phyloP scores from a whole-genome alignment of 176 grass and related monocot species.

The Carex littledalei region DNA sequence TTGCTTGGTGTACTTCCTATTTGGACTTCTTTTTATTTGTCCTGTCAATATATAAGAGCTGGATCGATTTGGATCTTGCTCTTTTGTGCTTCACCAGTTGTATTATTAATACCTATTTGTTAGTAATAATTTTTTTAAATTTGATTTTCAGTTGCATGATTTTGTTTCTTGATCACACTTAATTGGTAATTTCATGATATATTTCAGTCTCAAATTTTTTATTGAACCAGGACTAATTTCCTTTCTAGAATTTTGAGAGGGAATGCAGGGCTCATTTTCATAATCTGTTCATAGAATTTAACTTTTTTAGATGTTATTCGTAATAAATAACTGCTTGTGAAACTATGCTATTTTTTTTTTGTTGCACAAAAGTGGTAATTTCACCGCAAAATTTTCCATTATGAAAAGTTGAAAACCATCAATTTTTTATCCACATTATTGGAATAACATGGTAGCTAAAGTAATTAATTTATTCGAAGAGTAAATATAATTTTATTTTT shows the following conservation, averaged over 20 bases:
- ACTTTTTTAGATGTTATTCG: not conserved
- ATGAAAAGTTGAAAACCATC: not conserved
- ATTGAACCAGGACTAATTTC: not conserved
- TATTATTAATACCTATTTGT: not conserved
- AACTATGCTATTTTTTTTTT: not conserved
- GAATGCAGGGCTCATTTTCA: too few species aligned
- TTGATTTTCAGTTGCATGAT: not conserved
- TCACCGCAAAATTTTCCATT: not conserved
- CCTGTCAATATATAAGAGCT: not conserved
- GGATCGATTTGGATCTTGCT: not conserved
- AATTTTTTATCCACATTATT: too few species aligned
- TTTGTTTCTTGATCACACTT: not conserved
- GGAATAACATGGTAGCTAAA: too few species aligned
- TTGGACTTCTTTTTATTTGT: not conserved
- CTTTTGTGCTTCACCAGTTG: not conserved
- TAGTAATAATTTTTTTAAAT: not conserved
- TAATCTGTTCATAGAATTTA: not conserved
- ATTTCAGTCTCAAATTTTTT: not conserved
- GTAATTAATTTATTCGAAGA: not conserved
- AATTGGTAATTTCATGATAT: not conserved
- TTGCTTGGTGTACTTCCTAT: not conserved
- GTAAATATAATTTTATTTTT: not conserved
- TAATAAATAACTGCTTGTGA: not conserved
- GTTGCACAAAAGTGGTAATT: not conserved
- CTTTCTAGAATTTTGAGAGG: not conserved